Evolutionary conservation across 2,329 filamentous ascomycete genomes (phyloP).

Genomic region (Chaetomium strumarium): DNA sequence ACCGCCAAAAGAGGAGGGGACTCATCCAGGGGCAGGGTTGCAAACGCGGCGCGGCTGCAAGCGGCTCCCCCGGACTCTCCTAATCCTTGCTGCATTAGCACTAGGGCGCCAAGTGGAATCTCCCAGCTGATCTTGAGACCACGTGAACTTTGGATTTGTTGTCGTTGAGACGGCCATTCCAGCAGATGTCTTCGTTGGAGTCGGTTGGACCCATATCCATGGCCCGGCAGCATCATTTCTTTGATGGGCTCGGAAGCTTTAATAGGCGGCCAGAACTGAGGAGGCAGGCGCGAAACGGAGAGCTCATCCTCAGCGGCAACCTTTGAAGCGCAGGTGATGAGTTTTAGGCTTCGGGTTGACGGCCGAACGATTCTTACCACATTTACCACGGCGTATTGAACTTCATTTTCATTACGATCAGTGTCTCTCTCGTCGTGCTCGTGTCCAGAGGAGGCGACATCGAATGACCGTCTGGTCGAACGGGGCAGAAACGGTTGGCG

Average conservation of each 20-base stretch:
- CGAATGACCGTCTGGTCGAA: not conserved
- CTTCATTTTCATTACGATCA: no score
- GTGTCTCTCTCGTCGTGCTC: not conserved
- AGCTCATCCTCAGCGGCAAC: not conserved
- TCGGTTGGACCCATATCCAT: no score
- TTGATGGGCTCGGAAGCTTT: not conserved
- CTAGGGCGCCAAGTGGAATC: constrained; percentile 5
- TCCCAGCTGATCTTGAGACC: constrained; percentile 16
- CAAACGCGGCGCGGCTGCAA: constrained; percentile 20
- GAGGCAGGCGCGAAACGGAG: not conserved
- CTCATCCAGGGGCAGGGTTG: not conserved
- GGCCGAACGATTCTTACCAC: no score
- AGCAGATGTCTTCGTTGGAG: no score
- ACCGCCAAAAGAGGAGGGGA: not conserved
- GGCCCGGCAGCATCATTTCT: no score
- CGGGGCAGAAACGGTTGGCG: not conserved
- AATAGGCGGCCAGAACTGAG: no score
- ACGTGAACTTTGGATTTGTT: constrained; percentile 13
- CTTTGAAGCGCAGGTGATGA: no score
- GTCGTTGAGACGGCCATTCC: no score
- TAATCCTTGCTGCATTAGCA: constrained; percentile 3
- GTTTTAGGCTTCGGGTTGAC: no score
- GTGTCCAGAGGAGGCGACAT: not conserved
- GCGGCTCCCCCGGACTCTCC: constrained; percentile 22
- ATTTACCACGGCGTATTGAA: no score